phyloP scores from a whole-genome alignment of 108 stramenopile species.

The Seminavis robusta region DNA sequence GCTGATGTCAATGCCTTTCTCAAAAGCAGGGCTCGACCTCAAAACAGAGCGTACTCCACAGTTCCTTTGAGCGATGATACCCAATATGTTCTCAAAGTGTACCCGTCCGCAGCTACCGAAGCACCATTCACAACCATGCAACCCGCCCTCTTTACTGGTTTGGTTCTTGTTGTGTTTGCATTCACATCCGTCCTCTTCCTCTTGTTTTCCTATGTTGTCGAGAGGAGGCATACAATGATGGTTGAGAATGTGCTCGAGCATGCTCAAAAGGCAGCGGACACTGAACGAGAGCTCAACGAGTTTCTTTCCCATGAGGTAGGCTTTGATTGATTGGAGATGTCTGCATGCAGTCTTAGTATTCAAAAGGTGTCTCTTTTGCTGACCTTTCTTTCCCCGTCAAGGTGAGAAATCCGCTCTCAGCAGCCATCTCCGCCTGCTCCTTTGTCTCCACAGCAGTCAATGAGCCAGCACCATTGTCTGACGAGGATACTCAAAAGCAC shows the following conservation, averaged over 20 bases:
- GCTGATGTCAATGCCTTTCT: neutral
- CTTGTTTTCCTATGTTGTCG: neutral
- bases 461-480: neutral
- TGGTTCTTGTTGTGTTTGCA: neutral
- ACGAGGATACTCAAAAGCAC: neutral
- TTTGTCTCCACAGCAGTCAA: neutral
- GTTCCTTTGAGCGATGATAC: neutral
- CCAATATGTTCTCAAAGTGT: too few species aligned
- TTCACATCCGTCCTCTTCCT: neutral
- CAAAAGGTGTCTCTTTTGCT: too few species aligned
- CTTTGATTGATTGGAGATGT: too few species aligned
- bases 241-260: constrained; percentile 9
- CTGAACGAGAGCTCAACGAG: constrained; percentile 16
- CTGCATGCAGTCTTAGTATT: too few species aligned
- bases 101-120: neutral
- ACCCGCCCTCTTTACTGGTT: neutral
- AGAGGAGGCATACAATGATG: constrained; percentile 4
- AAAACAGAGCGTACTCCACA: neutral
- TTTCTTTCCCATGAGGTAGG: constrained; percentile 18
- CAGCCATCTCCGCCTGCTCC: constrained; percentile 10
- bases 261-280: constrained; percentile 6
- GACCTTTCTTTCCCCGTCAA: too few species aligned
- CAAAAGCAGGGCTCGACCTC: too few species aligned
- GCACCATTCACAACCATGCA: neutral
- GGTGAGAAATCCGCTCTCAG: constrained; percentile 21